phyloP scores from a whole-genome alignment of 768 basidiomycete genomes.

The Lenzites betulinus region DNA sequence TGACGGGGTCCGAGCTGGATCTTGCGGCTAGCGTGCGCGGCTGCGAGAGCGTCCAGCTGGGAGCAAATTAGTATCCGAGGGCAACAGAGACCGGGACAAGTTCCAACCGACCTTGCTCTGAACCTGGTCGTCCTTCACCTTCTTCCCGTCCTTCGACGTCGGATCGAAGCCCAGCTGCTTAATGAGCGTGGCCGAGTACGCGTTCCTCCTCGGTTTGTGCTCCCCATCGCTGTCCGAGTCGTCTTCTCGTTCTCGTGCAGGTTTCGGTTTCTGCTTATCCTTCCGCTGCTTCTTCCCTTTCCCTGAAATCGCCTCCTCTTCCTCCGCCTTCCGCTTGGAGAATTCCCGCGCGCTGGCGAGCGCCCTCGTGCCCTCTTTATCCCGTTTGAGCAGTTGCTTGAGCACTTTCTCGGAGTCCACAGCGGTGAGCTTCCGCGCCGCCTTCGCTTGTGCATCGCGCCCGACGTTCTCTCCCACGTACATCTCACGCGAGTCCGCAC shows the following conservation, averaged over 20 bases:
- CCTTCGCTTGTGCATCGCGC: constrained; percentile 76
- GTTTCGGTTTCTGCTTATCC: constrained; percentile 17
- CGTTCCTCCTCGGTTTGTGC: constrained; percentile 38
- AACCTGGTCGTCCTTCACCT: constrained; percentile 37
- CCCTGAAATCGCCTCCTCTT: constrained; percentile 15
- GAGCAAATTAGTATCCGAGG: not conserved
- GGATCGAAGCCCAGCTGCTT: constrained; percentile 83
- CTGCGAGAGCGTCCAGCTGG: constrained; percentile 60
- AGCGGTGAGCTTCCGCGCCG: constrained; percentile 59
- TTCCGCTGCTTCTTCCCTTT: constrained; percentile 24
- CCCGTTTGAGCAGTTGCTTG: constrained; percentile 59
- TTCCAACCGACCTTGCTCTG: constrained; percentile 57
- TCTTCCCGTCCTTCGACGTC: constrained; percentile 53
- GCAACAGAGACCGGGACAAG: not conserved
- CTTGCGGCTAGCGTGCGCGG: constrained; percentile 51
- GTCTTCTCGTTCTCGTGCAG: not conserved
- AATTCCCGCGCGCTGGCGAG: constrained; percentile 63
- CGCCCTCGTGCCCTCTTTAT: constrained; percentile 67
- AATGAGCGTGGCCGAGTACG: constrained; percentile 68
- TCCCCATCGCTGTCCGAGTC: constrained; percentile 25
- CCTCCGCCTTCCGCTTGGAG: constrained; percentile 32
- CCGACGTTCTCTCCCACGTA: constrained; percentile 74
- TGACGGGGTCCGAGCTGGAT: constrained; percentile 64
- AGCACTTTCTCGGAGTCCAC: constrained; percentile 64
- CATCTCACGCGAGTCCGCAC: constrained; percentile 41